phyloP scores from a whole-genome alignment of 495 filamentous ascomycete genomes.

The Evansstolkia leycettana region DNA sequence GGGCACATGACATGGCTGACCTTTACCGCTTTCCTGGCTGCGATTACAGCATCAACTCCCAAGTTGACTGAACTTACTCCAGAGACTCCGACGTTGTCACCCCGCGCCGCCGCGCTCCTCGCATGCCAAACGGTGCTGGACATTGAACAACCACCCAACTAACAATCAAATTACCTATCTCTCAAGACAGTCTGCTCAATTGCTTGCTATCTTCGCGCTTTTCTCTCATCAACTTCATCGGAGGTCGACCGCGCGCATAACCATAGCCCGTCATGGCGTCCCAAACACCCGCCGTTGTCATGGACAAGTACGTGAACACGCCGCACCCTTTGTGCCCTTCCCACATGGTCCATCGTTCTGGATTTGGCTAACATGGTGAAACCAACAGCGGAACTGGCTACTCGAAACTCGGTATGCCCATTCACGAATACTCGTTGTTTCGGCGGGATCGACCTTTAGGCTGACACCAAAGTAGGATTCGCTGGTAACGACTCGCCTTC shows the following conservation, averaged over 20 bases:
- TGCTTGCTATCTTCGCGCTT: neutral
- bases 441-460: slow-evolving; percentile 12
- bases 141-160: neutral
- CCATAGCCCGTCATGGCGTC: slow-evolving; percentile 55
- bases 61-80: neutral
- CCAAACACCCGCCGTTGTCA: slow-evolving; percentile 99
- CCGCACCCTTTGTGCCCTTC: no score
- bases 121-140: neutral
- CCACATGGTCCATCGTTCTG: no score
- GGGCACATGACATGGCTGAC: slow-evolving; percentile 4
- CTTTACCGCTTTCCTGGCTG: neutral
- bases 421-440: slow-evolving; percentile 5
- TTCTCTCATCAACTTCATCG: neutral
- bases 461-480: slow-evolving; percentile 57
- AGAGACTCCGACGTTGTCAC: no score
- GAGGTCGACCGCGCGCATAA: neutral
- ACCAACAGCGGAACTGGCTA: slow-evolving; percentile 85
- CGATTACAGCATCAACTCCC: neutral
- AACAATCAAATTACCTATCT: no score
- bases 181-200: neutral
- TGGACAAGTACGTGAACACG: slow-evolving; percentile 89
- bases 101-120: neutral
- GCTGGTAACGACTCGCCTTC: slow-evolving; percentile 98
- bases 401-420: slow-evolving; percentile 82
- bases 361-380: slow-evolving; percentile 9